Conservation (phyloP, 2,329 filamentous ascomycete genomes). For the Amesomyces nigricolor region DNA sequence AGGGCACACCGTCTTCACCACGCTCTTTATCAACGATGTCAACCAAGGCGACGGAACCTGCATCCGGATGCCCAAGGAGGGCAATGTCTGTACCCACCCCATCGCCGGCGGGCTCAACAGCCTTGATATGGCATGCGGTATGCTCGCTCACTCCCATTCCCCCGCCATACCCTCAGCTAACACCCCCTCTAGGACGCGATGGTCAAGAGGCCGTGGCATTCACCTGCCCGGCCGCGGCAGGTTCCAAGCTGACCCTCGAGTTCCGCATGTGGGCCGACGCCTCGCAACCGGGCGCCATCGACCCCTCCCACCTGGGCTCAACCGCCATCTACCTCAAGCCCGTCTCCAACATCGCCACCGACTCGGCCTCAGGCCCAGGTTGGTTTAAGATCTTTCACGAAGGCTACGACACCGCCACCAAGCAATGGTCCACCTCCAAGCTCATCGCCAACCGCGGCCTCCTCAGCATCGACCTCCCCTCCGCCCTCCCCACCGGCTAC, state of each 20-base stretch:
- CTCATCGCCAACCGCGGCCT: slow-evolving; percentile 60
- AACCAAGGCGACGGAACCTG: slow-evolving; percentile 67
- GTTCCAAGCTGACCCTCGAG: slow-evolving; percentile 58
- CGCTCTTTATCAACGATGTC: slow-evolving; percentile 54
- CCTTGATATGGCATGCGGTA: slow-evolving; percentile 66
- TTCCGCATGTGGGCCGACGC: slow-evolving; percentile 58
- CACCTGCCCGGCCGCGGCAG: slow-evolving; percentile 45
- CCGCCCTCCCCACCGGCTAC: slow-evolving; percentile 56
- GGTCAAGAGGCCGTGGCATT: slow-evolving; percentile 42
- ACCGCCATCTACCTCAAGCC: slow-evolving; percentile 71
- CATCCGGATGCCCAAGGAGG: slow-evolving; percentile 58
- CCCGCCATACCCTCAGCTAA: slow-evolving; percentile 11
- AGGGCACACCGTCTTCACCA: slow-evolving; percentile 60
- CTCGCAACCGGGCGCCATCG: slow-evolving; percentile 34
- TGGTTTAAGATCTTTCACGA: slow-evolving; percentile 76
- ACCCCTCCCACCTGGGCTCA: slow-evolving; percentile 35
- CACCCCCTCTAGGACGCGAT: slow-evolving; percentile 35
- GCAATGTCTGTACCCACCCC: slow-evolving; percentile 49
- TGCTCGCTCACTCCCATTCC: slow-evolving; percentile 27
- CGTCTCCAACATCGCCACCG: slow-evolving; percentile 49
- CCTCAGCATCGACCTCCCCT: slow-evolving; percentile 57
- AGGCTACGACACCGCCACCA: slow-evolving; percentile 51
- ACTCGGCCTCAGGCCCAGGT: slow-evolving; percentile 54
- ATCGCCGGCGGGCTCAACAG: slow-evolving; percentile 49
- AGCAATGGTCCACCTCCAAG: slow-evolving; percentile 65